Conservation (phyloP, 805 yeast genomes). For the Saccharomycopsis microspora region DNA sequence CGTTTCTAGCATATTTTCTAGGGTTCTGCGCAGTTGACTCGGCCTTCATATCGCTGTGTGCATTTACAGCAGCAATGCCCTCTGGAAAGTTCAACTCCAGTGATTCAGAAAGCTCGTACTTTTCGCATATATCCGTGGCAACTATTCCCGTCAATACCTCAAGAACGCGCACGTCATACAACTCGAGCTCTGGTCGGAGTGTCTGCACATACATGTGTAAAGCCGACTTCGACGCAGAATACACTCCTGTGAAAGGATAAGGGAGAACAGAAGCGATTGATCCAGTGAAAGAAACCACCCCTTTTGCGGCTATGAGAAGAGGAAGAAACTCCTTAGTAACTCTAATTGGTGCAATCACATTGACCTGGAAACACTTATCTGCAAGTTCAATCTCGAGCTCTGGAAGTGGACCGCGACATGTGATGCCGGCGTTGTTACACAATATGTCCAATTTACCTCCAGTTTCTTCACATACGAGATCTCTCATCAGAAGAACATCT, state of each 20-base stretch:
- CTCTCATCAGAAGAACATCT: slow-evolving; percentile 33
- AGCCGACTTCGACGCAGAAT: slow-evolving; percentile 64
- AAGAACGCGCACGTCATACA: slow-evolving; percentile 60
- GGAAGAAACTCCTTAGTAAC: slow-evolving; percentile 45
- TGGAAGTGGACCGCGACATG: no score
- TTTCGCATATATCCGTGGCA: slow-evolving; percentile 57
- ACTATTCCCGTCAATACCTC: slow-evolving; percentile 73
- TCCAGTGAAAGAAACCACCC: slow-evolving; percentile 65
- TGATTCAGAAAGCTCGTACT: slow-evolving; percentile 41
- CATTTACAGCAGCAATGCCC: slow-evolving; percentile 35
- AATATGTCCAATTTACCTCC: slow-evolving; percentile 43
- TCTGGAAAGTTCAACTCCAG: slow-evolving; percentile 45
- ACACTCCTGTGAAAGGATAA: slow-evolving; percentile 61
- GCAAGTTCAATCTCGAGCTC: no score
- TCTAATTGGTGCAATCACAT: slow-evolving; percentile 61
- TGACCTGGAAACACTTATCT: slow-evolving; percentile 35
- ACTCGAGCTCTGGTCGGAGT: slow-evolving; percentile 55
- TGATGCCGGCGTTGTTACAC: slow-evolving; percentile 64
- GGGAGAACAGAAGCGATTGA: slow-evolving; percentile 55
- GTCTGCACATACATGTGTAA: slow-evolving; percentile 59
- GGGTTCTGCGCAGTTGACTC: slow-evolving; percentile 49
- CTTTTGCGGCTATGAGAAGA: slow-evolving; percentile 50
- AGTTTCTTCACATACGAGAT: slow-evolving; percentile 29
- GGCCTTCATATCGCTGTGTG: slow-evolving; percentile 48
- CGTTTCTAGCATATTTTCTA: slow-evolving; percentile 42